A percentile compares a stretch with the other conserved stretches of the same genome.
Conservation (phyloP, 2,329 filamentous ascomycete genomes). For the Ophiostoma perfectum region DNA sequence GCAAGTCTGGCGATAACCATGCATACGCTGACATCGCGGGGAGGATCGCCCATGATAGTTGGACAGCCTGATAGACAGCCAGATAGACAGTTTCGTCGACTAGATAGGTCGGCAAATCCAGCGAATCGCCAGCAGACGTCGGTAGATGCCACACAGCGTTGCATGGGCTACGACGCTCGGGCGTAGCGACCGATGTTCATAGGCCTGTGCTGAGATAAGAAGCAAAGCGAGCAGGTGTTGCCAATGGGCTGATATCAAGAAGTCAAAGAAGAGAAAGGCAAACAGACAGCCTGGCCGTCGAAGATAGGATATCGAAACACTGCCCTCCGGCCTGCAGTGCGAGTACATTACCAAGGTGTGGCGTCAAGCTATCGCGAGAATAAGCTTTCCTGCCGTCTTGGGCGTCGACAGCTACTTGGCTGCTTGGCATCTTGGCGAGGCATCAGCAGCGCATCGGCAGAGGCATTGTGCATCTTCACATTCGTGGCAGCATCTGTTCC, state of each 20-base stretch:
- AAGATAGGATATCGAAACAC: too few relatives aligned
- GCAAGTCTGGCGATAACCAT: constrained; percentile 2
- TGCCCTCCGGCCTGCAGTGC: too few relatives aligned
- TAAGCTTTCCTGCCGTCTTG: not conserved
- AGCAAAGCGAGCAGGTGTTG: not conserved
- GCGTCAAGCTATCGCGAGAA: not conserved
- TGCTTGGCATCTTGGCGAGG: not conserved
- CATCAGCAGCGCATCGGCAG: too few relatives aligned
- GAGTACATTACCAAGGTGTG: too few relatives aligned
- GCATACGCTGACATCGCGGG: not conserved
- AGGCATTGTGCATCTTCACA: too few relatives aligned
- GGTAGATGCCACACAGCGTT: not conserved
- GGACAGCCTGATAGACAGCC: not conserved
- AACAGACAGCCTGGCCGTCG: too few relatives aligned
- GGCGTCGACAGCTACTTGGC: not conserved
- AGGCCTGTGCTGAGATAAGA: not conserved
- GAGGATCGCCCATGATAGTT: not conserved
- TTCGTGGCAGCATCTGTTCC: too few relatives aligned
- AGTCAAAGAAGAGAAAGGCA: too few relatives aligned
- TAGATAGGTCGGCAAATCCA: not conserved
- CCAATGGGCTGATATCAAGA: not conserved
- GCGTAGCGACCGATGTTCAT: not conserved
- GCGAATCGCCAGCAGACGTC: not conserved
- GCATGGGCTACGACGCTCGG: not conserved
- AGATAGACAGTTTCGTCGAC: not conserved